Percentiles rank a stretch among this genome's conserved stretches.
Evolutionary conservation across 2,329 filamentous ascomycete species (phyloP).

Genomic region (Paracamarosporium sp.): DNA sequence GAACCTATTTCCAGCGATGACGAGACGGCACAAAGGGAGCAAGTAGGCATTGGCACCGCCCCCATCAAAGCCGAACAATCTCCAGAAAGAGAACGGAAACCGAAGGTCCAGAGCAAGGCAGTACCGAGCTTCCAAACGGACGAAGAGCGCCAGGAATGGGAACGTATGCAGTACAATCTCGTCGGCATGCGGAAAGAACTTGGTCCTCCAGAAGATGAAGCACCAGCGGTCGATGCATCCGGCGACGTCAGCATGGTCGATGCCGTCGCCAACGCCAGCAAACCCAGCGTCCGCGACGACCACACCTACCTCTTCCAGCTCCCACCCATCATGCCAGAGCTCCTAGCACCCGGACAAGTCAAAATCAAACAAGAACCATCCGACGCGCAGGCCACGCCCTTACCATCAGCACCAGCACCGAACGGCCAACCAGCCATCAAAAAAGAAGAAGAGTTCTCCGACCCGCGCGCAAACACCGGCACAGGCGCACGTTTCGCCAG

Average conservation of each 20-base stretch:
- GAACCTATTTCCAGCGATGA: constrained; percentile 60
- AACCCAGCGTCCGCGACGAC: constrained; percentile 52
- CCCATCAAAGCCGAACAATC: constrained; percentile 38
- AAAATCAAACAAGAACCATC: constrained; percentile 37
- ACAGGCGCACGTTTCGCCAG: constrained; percentile 51
- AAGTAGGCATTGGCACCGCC: constrained; percentile 25
- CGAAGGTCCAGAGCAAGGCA: constrained; percentile 25
- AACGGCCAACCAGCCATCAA: constrained; percentile 26
- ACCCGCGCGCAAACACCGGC: constrained; percentile 17
- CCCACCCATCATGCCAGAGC: constrained; percentile 66
- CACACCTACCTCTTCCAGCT: constrained; percentile 70
- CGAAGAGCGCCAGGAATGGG: constrained; percentile 60
- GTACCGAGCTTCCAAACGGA: constrained; percentile 58
- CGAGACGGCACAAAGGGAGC: constrained; percentile 36
- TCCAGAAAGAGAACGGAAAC: constrained; percentile 41
- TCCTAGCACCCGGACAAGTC: constrained; percentile 47
- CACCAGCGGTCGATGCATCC: constrained; percentile 41
- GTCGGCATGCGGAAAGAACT: constrained; percentile 56
- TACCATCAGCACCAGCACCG: constrained; percentile 11
- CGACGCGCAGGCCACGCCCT: constrained; percentile 15
- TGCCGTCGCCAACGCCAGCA: constrained; percentile 23
- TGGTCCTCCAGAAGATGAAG: constrained; percentile 38
- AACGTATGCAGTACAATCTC: constrained; percentile 55
- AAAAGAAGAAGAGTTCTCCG: constrained; percentile 36
- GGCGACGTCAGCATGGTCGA: constrained; percentile 51